These are phyloP conservation scores for Tulasnella sp. DNA, from an alignment of 768 basidiomycete genomes.

Conservation along the genomic window DNA sequence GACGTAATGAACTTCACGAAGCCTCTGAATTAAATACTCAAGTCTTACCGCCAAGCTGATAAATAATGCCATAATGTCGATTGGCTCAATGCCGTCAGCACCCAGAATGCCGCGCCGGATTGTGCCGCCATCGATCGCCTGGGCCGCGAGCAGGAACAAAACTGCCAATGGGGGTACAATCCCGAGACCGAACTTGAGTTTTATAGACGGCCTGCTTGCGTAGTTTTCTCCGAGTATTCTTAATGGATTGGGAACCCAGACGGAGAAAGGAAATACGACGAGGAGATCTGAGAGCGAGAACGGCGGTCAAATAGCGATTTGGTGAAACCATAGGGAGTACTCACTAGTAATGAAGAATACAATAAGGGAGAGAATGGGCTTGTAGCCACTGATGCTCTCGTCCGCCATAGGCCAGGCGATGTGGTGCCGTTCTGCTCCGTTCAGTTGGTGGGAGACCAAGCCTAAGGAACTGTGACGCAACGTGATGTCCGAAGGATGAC, in stretches of 20 bases:
- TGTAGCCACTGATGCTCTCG: slow-evolving; percentile 13
- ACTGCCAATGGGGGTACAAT: slow-evolving; percentile 37
- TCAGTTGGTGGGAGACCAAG: not conserved
- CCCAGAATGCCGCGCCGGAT: slow-evolving; percentile 76
- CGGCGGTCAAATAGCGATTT: not conserved
- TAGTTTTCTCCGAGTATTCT: slow-evolving; percentile 15
- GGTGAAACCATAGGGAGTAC: slow-evolving; percentile 14
- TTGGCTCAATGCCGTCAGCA: slow-evolving; percentile 70
- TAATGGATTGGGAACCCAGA: slow-evolving; percentile 30
- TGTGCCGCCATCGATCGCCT: slow-evolving; percentile 36
- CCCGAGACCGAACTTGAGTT: slow-evolving; percentile 22
- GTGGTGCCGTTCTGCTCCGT: not conserved
- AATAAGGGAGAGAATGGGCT: slow-evolving; percentile 33
- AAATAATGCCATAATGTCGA: slow-evolving; percentile 90
- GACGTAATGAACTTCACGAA: not conserved
- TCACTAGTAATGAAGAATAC: slow-evolving; percentile 35
- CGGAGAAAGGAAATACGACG: slow-evolving; percentile 33
- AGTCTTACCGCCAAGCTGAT: slow-evolving; percentile 53
- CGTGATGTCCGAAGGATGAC: not conserved
- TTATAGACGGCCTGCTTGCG: slow-evolving; percentile 24
- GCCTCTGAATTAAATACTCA: not conserved
- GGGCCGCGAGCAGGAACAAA: slow-evolving; percentile 34
- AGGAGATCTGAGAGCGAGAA: slow-evolving; percentile 24
- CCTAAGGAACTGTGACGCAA: not conserved
- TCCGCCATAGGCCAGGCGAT: not conserved